Conservation (phyloP, 2,329 filamentous ascomycete species). For the Dryadomyces quercivorus region DNA sequence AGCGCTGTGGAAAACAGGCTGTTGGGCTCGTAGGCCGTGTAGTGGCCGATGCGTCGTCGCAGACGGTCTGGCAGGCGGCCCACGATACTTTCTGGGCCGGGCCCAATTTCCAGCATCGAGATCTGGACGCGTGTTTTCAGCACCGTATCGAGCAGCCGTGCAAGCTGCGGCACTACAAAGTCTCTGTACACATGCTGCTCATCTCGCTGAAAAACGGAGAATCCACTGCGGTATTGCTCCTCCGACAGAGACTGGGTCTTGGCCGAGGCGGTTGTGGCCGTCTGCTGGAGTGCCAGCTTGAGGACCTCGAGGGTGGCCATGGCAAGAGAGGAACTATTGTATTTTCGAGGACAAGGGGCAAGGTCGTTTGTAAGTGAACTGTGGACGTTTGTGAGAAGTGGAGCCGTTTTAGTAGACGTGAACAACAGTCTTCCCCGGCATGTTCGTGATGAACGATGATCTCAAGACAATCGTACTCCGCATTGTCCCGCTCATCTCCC, state of each 20-base stretch:
- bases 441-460: no score
- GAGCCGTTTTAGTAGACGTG: no score
- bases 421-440: no score
- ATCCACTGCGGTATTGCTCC: slow-evolving; percentile 33
- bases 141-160: slow-evolving; percentile 26
- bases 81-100: slow-evolving; percentile 43
- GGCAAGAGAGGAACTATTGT: neutral
- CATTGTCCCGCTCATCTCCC: no score
- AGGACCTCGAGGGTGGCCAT: neutral
- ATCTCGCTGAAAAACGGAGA: slow-evolving; percentile 27
- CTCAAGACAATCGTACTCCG: no score
- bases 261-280: no score
- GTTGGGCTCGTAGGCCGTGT: slow-evolving; percentile 43
- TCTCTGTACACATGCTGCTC: slow-evolving; percentile 29
- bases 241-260: neutral
- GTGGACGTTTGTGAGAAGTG: no score
- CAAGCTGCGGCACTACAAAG: slow-evolving; percentile 40
- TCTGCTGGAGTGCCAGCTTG: neutral
- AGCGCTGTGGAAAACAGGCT: slow-evolving; percentile 29
- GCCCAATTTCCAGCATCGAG: slow-evolving; percentile 47
- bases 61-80: slow-evolving; percentile 29
- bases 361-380: no score
- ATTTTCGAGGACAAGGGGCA: slow-evolving; percentile 14
- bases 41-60: slow-evolving; percentile 32
- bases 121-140: slow-evolving; percentile 24